Evolutionary conservation across 1,284 basidiomycete genomes (phyloP).

Genomic region (Puccinia hordei): DNA sequence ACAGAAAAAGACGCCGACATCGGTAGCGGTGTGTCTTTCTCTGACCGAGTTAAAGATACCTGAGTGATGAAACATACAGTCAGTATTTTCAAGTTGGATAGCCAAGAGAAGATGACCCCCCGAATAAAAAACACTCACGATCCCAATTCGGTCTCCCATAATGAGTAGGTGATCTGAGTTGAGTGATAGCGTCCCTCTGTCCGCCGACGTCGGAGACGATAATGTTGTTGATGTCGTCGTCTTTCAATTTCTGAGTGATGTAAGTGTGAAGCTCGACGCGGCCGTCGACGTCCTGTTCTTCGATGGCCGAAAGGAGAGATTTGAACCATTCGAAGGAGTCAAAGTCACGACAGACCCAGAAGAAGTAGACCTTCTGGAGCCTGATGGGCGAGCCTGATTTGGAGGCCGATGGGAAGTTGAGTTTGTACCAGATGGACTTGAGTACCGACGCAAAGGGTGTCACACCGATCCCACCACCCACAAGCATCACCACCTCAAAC

Average conservation of each 20-base stretch:
- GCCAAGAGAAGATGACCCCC: background rate
- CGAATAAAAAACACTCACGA: slow-evolving; percentile 51
- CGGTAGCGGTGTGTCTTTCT: slow-evolving; percentile 78
- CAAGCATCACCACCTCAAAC: slow-evolving; percentile 40
- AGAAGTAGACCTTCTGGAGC: slow-evolving; percentile 60
- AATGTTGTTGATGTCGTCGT: slow-evolving; percentile 86
- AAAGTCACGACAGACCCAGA: slow-evolving; percentile 58
- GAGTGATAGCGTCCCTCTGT: slow-evolving; percentile 81
- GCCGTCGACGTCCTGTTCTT: slow-evolving; percentile 80
- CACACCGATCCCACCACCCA: slow-evolving; percentile 76
- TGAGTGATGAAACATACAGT: too few relatives aligned
- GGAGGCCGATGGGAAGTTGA: slow-evolving; percentile 67
- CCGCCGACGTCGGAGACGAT: slow-evolving; percentile 79
- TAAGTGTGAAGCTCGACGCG: slow-evolving; percentile 76
- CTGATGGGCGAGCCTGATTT: slow-evolving; percentile 54
- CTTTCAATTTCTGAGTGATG: slow-evolving; percentile 80
- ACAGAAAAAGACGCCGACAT: slow-evolving; percentile 74
- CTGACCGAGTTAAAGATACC: slow-evolving; percentile 76
- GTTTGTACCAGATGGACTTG: slow-evolving; percentile 91
- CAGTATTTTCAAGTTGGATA: too few relatives aligned
- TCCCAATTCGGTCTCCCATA: slow-evolving; percentile 78
- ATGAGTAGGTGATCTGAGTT: slow-evolving; percentile 82
- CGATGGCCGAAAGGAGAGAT: slow-evolving; percentile 83
- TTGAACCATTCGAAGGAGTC: slow-evolving; percentile 83
- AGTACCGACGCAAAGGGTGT: slow-evolving; percentile 88